Evolutionary conservation across 352 stramenopile genomes (phyloP).

Genomic region (Peronosclerospora sorghi): DNA sequence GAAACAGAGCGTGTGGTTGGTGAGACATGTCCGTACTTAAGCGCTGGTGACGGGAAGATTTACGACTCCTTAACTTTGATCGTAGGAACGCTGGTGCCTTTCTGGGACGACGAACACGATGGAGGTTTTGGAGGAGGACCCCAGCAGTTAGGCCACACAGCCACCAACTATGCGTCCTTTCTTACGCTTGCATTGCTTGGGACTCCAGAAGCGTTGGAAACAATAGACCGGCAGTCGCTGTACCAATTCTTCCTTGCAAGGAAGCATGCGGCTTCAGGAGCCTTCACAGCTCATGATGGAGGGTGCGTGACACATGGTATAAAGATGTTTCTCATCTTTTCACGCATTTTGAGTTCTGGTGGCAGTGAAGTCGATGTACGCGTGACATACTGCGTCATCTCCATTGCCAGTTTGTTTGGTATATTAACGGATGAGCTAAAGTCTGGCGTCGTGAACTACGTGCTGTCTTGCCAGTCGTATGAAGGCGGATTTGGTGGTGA

Average conservation of each 20-base stretch:
- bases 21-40: conserved; percentile 5
- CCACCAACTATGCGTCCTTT: conserved; percentile 92
- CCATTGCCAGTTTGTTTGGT: conserved; percentile 87
- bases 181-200: conserved; percentile 89
- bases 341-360: background rate
- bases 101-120: conserved; percentile 36
- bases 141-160: conserved; percentile 74
- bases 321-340: background rate
- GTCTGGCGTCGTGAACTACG: conserved; percentile 62
- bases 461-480: conserved; percentile 92
- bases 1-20: conserved; percentile 28
- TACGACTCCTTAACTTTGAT: background rate
- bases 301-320: conserved; percentile 39
- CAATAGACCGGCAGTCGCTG: conserved; percentile 68
- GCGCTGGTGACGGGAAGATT: background rate
- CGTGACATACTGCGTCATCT: conserved; percentile 95
- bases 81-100: conserved; percentile 40
- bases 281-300: conserved; percentile 96
- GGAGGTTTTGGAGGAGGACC: conserved; percentile 94
- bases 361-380: conserved; percentile 91
- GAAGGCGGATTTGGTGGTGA: conserved; percentile 93
- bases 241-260: conserved; percentile 86
- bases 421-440: conserved; percentile 86
- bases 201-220: conserved; percentile 61
- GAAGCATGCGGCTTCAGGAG: conserved; percentile 75